phyloP scores from a whole-genome alignment of 2,329 filamentous ascomycete species.

The Alternaria sp. region DNA sequence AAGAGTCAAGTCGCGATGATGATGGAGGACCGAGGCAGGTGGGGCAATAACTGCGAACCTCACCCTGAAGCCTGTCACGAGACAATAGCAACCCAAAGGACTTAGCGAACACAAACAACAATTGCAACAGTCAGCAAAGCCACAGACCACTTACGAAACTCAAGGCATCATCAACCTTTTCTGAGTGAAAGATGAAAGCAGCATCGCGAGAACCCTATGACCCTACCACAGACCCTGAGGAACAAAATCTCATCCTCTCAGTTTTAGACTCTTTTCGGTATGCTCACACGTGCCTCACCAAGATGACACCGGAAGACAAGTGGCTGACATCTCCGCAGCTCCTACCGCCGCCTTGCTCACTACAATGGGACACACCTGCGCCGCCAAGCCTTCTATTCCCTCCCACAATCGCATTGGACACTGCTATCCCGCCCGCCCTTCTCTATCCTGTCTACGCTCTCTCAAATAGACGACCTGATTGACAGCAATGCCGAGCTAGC shows the following conservation, averaged over 20 bases:
- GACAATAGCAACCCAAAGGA: not conserved
- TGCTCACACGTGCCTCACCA: not conserved
- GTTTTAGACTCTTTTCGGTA: conserved; percentile 91
- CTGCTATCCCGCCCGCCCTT: conserved; percentile 84
- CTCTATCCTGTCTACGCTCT: conserved; percentile 79
- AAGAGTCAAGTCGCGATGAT: conserved; percentile 2
- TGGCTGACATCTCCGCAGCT: conserved; percentile 59
- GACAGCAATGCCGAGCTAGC: conserved; percentile 87
- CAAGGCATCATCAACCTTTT: not conserved
- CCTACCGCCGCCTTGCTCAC: conserved; percentile 85
- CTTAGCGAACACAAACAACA: not conserved
- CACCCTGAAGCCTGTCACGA: not conserved
- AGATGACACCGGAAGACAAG: no score
- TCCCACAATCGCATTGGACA: conserved; percentile 84
- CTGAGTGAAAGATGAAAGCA: conserved; percentile 27
- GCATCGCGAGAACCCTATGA: conserved; percentile 71
- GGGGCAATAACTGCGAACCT: conserved; percentile 13
- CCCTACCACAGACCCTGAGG: conserved; percentile 77
- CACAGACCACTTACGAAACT: not conserved
- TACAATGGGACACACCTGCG: conserved; percentile 90
- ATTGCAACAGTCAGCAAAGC: not conserved
- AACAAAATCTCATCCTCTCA: conserved; percentile 79
- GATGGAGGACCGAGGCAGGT: not conserved
- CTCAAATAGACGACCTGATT: conserved; percentile 84
- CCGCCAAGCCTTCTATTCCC: conserved; percentile 89